Evolutionary conservation across 2,329 filamentous ascomycete species (phyloP), one percentile per base, ranked within the genome.

Genomic region (Sporothrix sp.): DNA sequence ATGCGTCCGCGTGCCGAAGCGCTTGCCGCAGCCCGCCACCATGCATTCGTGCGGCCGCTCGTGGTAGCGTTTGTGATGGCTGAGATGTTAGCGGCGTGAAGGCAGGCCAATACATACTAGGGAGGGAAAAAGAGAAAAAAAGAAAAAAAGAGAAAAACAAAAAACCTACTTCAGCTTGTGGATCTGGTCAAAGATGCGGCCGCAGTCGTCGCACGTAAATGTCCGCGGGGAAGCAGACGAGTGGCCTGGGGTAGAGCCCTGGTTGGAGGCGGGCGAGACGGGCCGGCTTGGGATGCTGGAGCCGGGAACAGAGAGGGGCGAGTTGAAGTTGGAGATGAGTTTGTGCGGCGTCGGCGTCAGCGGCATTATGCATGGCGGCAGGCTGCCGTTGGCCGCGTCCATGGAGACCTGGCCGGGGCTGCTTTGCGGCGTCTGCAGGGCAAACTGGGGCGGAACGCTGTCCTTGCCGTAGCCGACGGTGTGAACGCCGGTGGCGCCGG

Each of bases 1-100:
- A 60, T 81, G 78, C 4, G 78, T 81, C 60, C 79, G 79, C 18
- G 78, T 81, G 48, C 78, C 78, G 52, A 81, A 81, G 20, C 71
- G 70, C 60, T 75, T 78, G 48, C 69, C 71, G 57, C 78, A 81
- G 20, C 66, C 67, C 0, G 66, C 60, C 35, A 68, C 65, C 0
- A 62, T 52, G 54, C 71, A 73, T 40, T 63, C 64, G 51, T 78
- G 76, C 3, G 69, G 68, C 51, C 76, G 76, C 48, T 79, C 76
- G 60, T 81, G 78, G 40, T 81, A 81, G 16, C 78, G 71, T 56
- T 75, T 76, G 59, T 81, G 78, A 52, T 81, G 78, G 56, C 74
- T 77, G 25, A 16, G 11, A 18, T 13, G 20, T 49, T 45, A 49
- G 39, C 11, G n/a, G 11, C 18, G 9, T 1, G 27, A 4, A 21